Evolutionary conservation across 2,329 filamentous ascomycete species (phyloP).

Genomic region (Colletotrichum plurivorum): DNA sequence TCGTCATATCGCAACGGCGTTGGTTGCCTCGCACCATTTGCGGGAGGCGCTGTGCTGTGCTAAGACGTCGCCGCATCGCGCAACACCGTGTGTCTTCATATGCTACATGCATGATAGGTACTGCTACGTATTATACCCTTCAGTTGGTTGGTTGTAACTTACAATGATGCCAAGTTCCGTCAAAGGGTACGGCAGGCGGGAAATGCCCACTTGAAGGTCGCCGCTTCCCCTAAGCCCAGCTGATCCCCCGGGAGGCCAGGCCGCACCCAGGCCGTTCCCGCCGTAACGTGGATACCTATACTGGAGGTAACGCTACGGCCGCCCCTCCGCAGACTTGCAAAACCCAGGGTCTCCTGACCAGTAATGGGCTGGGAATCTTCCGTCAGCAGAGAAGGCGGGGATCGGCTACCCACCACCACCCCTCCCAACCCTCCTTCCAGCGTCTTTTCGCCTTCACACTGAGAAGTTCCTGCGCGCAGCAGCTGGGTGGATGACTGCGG

Average conservation of each 20-base stretch:
- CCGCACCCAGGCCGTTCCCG: conserved; percentile 16
- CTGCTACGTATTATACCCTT: no score
- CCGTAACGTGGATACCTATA: conserved; percentile 4
- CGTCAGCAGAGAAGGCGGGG: conserved; percentile 30
- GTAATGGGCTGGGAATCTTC: conserved; percentile 13
- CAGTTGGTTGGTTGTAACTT: no score
- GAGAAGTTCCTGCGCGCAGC: conserved; percentile 12
- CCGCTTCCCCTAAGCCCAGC: background rate
- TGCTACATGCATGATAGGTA: no score
- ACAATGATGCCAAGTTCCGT: conserved; percentile 13
- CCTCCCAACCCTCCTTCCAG: background rate
- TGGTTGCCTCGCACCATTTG: background rate
- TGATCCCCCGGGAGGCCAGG: conserved; percentile 29
- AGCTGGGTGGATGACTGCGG: conserved; percentile 38
- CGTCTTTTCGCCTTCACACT: no score
- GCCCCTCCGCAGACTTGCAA: conserved; percentile 12
- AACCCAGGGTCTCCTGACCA: conserved; percentile 13
- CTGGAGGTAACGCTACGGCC: background rate
- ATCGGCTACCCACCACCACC: conserved; percentile 10
- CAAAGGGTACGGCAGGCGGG: conserved; percentile 21
- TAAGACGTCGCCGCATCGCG: no score
- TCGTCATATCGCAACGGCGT: conserved; percentile 1
- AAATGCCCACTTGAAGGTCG: conserved; percentile 25
- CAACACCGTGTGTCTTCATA: no score
- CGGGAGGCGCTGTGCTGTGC: no score